A percentile compares a stretch with the other conserved stretches of the same genome.
These are phyloP conservation scores for Geotrichum australiense DNA, from an alignment of 1,139 yeast genomes.

Conservation along the genomic window DNA sequence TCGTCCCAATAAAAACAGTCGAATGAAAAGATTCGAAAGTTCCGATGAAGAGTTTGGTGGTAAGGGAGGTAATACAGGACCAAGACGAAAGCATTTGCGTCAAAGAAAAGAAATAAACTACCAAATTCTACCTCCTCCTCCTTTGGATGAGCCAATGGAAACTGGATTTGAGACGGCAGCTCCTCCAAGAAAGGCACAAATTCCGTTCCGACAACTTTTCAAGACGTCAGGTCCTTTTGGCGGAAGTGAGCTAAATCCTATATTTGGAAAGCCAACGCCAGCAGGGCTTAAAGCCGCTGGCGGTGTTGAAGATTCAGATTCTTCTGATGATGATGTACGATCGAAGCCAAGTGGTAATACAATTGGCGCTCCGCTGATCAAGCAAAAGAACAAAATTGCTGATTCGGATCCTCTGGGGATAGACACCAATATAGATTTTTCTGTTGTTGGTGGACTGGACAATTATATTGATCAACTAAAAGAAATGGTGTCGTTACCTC, in stretches of 20 bases:
- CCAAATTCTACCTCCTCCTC: slow-evolving; percentile 77
- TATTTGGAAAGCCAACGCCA: slow-evolving; percentile 75
- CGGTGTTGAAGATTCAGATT: slow-evolving; percentile 53
- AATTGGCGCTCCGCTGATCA: slow-evolving; percentile 39
- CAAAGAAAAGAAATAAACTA: slow-evolving; percentile 76
- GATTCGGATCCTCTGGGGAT: slow-evolving; percentile 95
- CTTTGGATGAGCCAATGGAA: slow-evolving; percentile 38
- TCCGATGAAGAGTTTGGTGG: slow-evolving; percentile 21
- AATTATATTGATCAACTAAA: slow-evolving; percentile 85
- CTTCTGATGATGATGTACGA: slow-evolving; percentile 52
- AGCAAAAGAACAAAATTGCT: slow-evolving; percentile 58
- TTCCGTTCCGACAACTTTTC: slow-evolving; percentile 25
- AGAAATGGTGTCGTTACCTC: slow-evolving; percentile 94
- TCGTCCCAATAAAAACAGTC: slow-evolving; percentile 31
- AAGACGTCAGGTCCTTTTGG: slow-evolving; percentile 33
- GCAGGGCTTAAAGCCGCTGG: slow-evolving; percentile 42
- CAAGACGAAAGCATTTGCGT: slow-evolving; percentile 56
- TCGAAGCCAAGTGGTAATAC: slow-evolving; percentile 25
- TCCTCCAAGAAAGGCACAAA: slow-evolving; percentile 26
- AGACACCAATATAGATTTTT: slow-evolving; percentile 86
- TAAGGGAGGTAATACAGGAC: slow-evolving; percentile 19
- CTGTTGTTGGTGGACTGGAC: slow-evolving; percentile 88
- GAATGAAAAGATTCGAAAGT: slow-evolving; percentile 43
- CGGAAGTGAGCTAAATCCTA: slow-evolving; percentile 82
- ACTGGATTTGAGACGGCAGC: slow-evolving; percentile 22